Percentiles rank a stretch among this genome's conserved stretches.
phyloP scores from a whole-genome alignment of 2,329 filamentous ascomycete species.

The Thielaviopsis musarum region DNA sequence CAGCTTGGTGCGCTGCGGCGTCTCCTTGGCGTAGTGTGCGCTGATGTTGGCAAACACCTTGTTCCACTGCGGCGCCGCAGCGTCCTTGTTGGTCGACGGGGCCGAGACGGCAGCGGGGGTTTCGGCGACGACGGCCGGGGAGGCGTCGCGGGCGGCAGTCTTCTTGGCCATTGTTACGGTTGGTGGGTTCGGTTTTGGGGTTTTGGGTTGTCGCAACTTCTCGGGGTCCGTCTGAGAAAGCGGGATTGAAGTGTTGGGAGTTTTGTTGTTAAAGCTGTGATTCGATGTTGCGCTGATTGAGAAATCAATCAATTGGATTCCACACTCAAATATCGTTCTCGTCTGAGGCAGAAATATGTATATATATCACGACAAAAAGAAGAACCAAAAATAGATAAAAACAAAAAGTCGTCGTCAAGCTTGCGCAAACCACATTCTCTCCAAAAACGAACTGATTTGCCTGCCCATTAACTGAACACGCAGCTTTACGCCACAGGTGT shows the following conservation, averaged over 20 bases:
- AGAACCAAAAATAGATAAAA: not conserved
- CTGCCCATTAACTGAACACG: conserved; percentile 9
- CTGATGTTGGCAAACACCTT: conserved; percentile 55
- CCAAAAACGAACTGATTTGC: not conserved
- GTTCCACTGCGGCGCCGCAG: conserved; percentile 24
- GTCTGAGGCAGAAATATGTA: not conserved
- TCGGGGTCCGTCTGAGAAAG: too few relatives aligned
- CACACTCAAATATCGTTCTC: too few relatives aligned
- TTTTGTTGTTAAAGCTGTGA: not conserved
- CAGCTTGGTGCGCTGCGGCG: conserved; percentile 80
- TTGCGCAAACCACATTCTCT: not conserved
- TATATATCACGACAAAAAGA: not conserved
- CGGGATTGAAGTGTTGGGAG: not conserved
- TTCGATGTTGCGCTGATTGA: too few relatives aligned
- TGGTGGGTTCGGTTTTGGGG: not conserved
- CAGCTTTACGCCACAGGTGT: conserved; percentile 12
- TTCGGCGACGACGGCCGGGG: conserved; percentile 15
- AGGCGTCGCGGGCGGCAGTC: conserved; percentile 11
- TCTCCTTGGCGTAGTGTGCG: conserved; percentile 62
- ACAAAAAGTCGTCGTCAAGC: not conserved
- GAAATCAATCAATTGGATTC: not conserved
- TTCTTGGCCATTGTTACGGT: conserved; percentile 11
- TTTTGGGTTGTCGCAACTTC: not conserved
- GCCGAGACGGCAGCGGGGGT: conserved; percentile 12
- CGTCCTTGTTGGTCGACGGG: conserved; percentile 15